These are phyloP conservation scores for Arthrobotrys conoides DNA, from an alignment of 2,329 filamentous ascomycete genomes.

Conservation along the genomic window DNA sequence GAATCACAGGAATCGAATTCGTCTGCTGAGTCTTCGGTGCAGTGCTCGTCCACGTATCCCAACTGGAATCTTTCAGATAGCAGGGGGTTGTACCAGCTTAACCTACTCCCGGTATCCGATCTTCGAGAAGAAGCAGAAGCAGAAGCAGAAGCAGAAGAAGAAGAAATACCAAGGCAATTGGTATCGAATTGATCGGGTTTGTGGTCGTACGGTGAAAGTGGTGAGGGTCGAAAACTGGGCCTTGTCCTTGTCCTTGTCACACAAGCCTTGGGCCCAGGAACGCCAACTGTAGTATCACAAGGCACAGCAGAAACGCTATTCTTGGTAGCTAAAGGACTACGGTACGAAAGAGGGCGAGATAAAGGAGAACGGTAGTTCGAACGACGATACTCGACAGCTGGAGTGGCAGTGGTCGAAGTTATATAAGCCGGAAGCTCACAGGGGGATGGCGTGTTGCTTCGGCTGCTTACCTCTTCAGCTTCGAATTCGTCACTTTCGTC, in stretches of 20 bases:
- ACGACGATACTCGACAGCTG: conserved; percentile 48
- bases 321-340: conserved; percentile 22
- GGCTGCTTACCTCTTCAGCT: conserved; percentile 42
- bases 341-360: conserved; percentile 46
- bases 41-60: conserved; percentile 50
- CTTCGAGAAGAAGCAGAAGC: conserved; percentile 31
- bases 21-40: conserved; percentile 32
- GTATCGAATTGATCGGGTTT: conserved; percentile 31
- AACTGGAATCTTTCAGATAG: conserved; percentile 53
- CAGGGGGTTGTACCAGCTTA: conserved; percentile 54
- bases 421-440: conserved; percentile 49
- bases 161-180: conserved; percentile 24
- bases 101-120: conserved; percentile 52
- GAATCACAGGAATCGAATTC: conserved; percentile 52
- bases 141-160: conserved; percentile 28
- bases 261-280: conserved; percentile 40
- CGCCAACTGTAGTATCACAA: conserved; percentile 45
- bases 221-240: conserved; percentile 23
- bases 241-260: conserved; percentile 19
- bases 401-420: conserved; percentile 34
- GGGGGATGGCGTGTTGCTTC: conserved; percentile 57
- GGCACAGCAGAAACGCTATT: conserved; percentile 40
- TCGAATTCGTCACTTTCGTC: conserved; percentile 34
- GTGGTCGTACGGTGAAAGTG: conserved; percentile 33
- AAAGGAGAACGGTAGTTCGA: conserved; percentile 51